Evolutionary conservation across 176 grass and related monocot genomes (phyloP).

Genomic region (Oryza nivara): DNA sequence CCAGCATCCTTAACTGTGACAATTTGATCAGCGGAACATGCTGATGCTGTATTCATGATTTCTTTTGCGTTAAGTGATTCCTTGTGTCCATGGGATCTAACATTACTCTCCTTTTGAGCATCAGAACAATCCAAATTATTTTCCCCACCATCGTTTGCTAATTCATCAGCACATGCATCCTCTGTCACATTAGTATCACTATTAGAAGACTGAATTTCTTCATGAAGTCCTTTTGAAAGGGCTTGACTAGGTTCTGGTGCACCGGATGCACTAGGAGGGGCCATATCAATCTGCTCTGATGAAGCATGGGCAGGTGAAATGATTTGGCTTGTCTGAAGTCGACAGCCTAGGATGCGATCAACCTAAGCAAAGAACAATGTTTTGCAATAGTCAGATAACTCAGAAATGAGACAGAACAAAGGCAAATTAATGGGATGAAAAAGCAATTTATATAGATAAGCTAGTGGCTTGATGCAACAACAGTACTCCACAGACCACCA

Average conservation of each 20-base stretch:
- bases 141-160: conserved; percentile 33
- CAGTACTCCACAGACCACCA: neutral
- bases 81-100: conserved; percentile 41
- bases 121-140: conserved; percentile 41
- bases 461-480: neutral
- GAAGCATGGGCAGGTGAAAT: conserved; percentile 36
- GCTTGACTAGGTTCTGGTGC: conserved; percentile 16
- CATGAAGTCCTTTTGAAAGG: conserved; percentile 31
- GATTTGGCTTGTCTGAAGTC: conserved; percentile 54
- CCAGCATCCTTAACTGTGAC: conserved; percentile 39
- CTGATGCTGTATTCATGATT: conserved; percentile 33
- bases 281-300: conserved; percentile 48
- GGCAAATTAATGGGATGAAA: conserved; percentile 20
- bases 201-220: conserved; percentile 39
- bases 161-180: conserved; percentile 49
- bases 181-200: conserved; percentile 37
- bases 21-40: conserved; percentile 42
- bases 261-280: conserved; percentile 38
- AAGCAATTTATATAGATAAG: conserved; percentile 14
- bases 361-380: conserved; percentile 62
- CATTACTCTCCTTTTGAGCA: conserved; percentile 37
- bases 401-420: conserved; percentile 23
- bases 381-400: conserved; percentile 42
- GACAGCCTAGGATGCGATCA: conserved; percentile 87
- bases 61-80: conserved; percentile 23